phyloP scores from a whole-genome alignment of 75 land plant genomes.

The Cunninghamia lanceolata region DNA sequence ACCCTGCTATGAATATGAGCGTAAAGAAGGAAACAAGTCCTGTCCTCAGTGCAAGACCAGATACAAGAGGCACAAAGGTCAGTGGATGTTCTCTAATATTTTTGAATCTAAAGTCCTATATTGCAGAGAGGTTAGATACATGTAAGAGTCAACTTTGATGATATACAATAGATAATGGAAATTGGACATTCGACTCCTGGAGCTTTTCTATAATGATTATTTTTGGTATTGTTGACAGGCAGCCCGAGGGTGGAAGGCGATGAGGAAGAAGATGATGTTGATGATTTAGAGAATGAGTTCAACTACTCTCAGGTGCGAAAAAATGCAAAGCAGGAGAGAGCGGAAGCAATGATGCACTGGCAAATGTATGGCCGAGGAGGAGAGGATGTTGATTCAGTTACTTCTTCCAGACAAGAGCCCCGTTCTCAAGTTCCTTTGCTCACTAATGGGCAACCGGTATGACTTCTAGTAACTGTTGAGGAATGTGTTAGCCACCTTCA shows the following conservation, averaged over 20 bases:
- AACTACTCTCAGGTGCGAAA: constrained; percentile 26
- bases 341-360: constrained; percentile 44
- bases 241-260: constrained; percentile 86
- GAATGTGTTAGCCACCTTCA: neutral
- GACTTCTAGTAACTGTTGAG: neutral
- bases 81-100: neutral
- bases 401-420: constrained; percentile 52
- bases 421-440: constrained; percentile 70
- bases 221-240: constrained; percentile 36
- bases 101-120: neutral
- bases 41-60: constrained; percentile 96
- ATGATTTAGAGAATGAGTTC: constrained; percentile 87
- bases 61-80: constrained; percentile 84
- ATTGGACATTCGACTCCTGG: neutral
- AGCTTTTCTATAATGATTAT: neutral
- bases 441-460: constrained; percentile 65
- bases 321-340: constrained; percentile 17
- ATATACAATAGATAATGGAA: neutral
- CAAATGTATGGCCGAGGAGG: constrained; percentile 37
- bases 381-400: constrained; percentile 39
- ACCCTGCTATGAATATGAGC: constrained; percentile 89
- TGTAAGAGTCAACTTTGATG: too few species aligned
- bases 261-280: constrained; percentile 87
- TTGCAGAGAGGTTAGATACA: neutral
- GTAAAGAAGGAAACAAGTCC: constrained; percentile 81